Conservation (phyloP, 805 yeast genomes). For the Phaffomyces thermotolerans region DNA sequence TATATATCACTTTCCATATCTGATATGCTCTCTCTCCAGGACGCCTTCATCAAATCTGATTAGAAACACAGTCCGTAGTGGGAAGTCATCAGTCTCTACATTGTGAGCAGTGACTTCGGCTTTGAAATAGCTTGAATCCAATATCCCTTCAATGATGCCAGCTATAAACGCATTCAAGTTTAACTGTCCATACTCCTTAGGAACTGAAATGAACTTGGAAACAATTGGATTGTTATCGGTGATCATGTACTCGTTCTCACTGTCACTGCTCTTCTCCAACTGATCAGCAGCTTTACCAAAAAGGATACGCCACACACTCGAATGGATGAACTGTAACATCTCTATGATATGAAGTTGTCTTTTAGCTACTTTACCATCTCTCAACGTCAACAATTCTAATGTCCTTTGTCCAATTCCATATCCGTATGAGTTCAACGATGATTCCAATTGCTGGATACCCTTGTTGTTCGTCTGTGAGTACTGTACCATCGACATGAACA, state of each 20-base stretch:
- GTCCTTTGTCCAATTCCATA: constrained; percentile 69
- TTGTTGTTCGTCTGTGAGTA: constrained; percentile 54
- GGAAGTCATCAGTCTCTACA: constrained; percentile 51
- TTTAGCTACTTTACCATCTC: constrained; percentile 62
- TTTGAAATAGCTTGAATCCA: constrained; percentile 65
- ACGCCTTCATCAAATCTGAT: constrained; percentile 60
- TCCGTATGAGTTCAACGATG: constrained; percentile 62
- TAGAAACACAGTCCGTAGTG: constrained; percentile 67
- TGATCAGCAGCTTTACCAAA: constrained; percentile 73
- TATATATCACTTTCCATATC: constrained; percentile 25
- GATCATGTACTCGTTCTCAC: constrained; percentile 52
- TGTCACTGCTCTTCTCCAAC: constrained; percentile 62
- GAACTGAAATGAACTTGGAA: constrained; percentile 67
- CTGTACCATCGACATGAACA: constrained; percentile 65
- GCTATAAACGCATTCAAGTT: constrained; percentile 82
- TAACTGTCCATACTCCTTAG: constrained; percentile 68
- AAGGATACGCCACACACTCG: constrained; percentile 62
- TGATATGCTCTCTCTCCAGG: constrained; percentile 43
- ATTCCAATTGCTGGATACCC: constrained; percentile 61
- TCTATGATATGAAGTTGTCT: constrained; percentile 64
- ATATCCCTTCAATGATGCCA: constrained; percentile 76
- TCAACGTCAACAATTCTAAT: constrained; percentile 58
- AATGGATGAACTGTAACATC: constrained; percentile 63
- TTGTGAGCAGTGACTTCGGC: constrained; percentile 81
- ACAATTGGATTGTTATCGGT: constrained; percentile 68